Percentiles rank a stretch among this genome's conserved stretches.
Evolutionary conservation across 106 monocot species (phyloP).

Genomic region (Xerophyta viscosa): DNA sequence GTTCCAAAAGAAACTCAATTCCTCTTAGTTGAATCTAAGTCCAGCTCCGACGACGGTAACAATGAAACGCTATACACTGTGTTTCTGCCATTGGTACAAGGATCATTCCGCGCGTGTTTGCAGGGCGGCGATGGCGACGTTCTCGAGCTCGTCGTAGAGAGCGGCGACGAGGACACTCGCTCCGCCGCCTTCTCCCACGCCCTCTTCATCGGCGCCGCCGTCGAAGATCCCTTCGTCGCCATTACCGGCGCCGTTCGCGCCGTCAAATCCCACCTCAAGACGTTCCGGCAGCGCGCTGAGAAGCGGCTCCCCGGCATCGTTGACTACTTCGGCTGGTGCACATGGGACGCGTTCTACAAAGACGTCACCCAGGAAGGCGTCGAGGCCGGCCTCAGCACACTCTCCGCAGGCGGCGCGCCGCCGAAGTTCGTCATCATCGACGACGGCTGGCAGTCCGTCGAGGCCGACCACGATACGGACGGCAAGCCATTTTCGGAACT

Average conservation of each 20-base stretch:
- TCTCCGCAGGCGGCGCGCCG: slow-evolving; percentile 47
- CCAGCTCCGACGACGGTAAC: not conserved
- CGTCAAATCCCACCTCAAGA: slow-evolving; percentile 52
- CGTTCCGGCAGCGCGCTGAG: slow-evolving; percentile 56
- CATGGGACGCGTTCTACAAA: slow-evolving; percentile 96
- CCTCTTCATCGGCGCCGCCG: slow-evolving; percentile 53
- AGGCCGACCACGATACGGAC: slow-evolving; percentile 14
- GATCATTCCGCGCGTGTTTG: slow-evolving; percentile 65
- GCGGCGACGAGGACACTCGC: slow-evolving; percentile 48
- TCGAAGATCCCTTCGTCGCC: slow-evolving; percentile 69
- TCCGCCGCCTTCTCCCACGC: slow-evolving; percentile 30
- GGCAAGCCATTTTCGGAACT: slow-evolving; percentile 8
- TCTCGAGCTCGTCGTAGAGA: slow-evolving; percentile 74
- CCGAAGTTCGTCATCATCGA: slow-evolving; percentile 95
- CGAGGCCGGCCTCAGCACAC: slow-evolving; percentile 61
- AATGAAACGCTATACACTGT: slow-evolving; percentile 35
- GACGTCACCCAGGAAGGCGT: slow-evolving; percentile 83
- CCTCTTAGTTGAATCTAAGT: slow-evolving; percentile 45
- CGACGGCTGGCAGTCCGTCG: slow-evolving; percentile 88
- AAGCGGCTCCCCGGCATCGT: slow-evolving; percentile 69
- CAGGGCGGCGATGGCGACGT: slow-evolving; percentile 54
- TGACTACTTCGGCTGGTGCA: slow-evolving; percentile 94
- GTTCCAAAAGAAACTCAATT: slow-evolving; percentile 60
- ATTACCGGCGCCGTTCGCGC: slow-evolving; percentile 54
- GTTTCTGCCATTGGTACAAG: slow-evolving; percentile 71